Evolutionary conservation across 305 asterid species (phyloP), one percentile per base, ranked within the genome.

Genomic region (Rubia balearica): DNA sequence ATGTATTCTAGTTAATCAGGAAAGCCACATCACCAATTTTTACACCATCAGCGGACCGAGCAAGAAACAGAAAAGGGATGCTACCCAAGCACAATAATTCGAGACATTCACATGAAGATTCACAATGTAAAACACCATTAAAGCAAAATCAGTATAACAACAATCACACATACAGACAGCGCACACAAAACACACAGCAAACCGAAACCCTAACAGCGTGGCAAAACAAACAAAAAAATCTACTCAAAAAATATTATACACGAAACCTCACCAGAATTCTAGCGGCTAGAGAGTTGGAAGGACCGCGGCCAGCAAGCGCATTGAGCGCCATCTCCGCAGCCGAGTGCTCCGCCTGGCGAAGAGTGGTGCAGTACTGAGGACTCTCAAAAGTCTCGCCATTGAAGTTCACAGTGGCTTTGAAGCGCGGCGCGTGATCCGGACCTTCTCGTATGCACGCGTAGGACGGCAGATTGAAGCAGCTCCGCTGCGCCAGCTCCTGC

Each of bases 381-480:
- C 84, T 81, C 80, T 84, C 88, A 78, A 81, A 84, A n/a, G 77
- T 74, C 75, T 84, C 88, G 38, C 88, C 86, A 72, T 81, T 84
- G 65, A 84, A 84, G 59, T 84, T 84, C 59, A 84, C 88, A 45
- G 83, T 73, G 33, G 88, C 82, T 73, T 81, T 84, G 45, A 84
- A 84, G 49, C 86, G 74, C 74, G 87, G 87, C 76, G 85, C 85
- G 77, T 83, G 87, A 79, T 83, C 87, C 63, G 87, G 87, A 63
- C 87, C 87, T 81, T 83, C 87, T 61, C 87, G 73, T 61, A 83
- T 75, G 65, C 85, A 83, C 61, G 82, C 48, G 67, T 83, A 83
- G 57, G 87, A 81, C 45, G 87, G 87, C 71, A 83, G 75, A 66
- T 83, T 83, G 72, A 83, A 83, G 76, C 87, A 83, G 72, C 87